Evolutionary conservation across 495 filamentous ascomycete species (phyloP).

Genomic region (Articulospora tetracladia): DNA sequence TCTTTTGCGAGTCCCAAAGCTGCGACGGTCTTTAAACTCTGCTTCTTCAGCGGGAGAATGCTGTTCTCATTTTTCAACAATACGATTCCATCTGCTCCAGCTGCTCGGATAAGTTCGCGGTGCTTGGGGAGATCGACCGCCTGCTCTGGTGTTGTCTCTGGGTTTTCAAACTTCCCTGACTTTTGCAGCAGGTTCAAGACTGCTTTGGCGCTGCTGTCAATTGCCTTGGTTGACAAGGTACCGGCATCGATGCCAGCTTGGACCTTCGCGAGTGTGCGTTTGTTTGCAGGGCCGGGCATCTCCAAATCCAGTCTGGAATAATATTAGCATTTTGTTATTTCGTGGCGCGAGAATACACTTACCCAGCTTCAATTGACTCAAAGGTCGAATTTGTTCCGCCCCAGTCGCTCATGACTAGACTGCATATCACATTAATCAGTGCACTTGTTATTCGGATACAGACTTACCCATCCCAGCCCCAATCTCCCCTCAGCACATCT

Average conservation of each 20-base stretch:
- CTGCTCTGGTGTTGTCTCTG: slow-evolving; percentile 33
- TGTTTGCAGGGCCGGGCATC: slow-evolving; percentile 67
- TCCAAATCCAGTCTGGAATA: slow-evolving; percentile 59
- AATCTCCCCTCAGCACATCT: slow-evolving; percentile 64
- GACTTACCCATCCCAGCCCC: slow-evolving; percentile 63
- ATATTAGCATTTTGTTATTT: neutral
- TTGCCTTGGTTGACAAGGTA: slow-evolving; percentile 47
- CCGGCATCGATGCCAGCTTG: slow-evolving; percentile 51
- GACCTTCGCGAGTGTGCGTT: slow-evolving; percentile 52
- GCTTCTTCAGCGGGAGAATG: slow-evolving; percentile 49
- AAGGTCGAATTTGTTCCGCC: slow-evolving; percentile 59
- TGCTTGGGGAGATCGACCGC: slow-evolving; percentile 39
- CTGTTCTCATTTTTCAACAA: slow-evolving; percentile 55
- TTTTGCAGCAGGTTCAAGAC: slow-evolving; percentile 52
- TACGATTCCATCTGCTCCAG: slow-evolving; percentile 53
- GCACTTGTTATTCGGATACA: too few relatives aligned
- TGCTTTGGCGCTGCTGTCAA: slow-evolving; percentile 58
- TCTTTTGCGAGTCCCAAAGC: slow-evolving; percentile 59
- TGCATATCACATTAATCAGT: too few relatives aligned
- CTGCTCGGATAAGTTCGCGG: slow-evolving; percentile 34
- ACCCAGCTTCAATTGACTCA: slow-evolving; percentile 54
- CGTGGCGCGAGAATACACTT: neutral
- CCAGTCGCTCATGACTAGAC: slow-evolving; percentile 55
- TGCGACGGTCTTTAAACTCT: slow-evolving; percentile 39
- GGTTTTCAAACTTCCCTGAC: slow-evolving; percentile 45